Conservation (phyloP, 2,329 filamentous ascomycete species). For the Aureobasidium uvarum region DNA sequence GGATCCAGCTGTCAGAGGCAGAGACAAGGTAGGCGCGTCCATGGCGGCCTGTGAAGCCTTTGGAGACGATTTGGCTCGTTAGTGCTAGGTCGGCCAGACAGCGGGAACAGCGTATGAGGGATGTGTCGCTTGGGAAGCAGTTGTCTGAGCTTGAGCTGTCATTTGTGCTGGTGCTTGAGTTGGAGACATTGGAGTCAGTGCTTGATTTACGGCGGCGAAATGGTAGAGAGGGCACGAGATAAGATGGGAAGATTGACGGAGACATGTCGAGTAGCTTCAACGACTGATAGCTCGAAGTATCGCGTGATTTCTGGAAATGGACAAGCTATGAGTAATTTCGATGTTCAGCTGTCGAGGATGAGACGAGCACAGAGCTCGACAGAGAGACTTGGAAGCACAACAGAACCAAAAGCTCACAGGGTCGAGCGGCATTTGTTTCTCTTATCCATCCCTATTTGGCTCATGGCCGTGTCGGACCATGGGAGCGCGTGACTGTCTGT, state of each 20-base stretch:
- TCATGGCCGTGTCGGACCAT: conserved; percentile 2
- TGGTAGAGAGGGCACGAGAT: conserved; percentile 50
- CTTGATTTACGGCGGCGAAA: conserved; percentile 49
- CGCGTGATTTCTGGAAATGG: not conserved
- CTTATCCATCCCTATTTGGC: not conserved
- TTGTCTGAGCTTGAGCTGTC: conserved; percentile 28
- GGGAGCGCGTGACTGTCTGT: conserved; percentile 12
- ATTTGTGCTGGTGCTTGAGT: conserved; percentile 36
- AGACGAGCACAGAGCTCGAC: not conserved
- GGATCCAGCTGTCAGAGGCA: conserved; percentile 34
- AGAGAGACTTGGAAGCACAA: not conserved
- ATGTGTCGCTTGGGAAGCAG: conserved; percentile 50
- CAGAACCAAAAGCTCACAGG: not conserved
- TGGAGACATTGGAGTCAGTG: conserved; percentile 40
- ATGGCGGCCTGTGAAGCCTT: conserved; percentile 64
- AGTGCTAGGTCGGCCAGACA: conserved; percentile 60
- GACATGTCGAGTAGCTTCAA: conserved; percentile 6
- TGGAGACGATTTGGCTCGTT: conserved; percentile 60
- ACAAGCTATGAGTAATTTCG: not conserved
- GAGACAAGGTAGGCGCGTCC: conserved; percentile 63
- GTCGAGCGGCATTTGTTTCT: not conserved
- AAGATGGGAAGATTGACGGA: conserved; percentile 50
- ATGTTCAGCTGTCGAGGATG: not conserved
- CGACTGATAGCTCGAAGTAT: not conserved
- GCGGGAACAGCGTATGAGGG: conserved; percentile 58